Evolutionary conservation across 768 basidiomycete genomes (phyloP), one percentile per base, ranked within the genome.

Genomic region (Auricularia heimuer): DNA sequence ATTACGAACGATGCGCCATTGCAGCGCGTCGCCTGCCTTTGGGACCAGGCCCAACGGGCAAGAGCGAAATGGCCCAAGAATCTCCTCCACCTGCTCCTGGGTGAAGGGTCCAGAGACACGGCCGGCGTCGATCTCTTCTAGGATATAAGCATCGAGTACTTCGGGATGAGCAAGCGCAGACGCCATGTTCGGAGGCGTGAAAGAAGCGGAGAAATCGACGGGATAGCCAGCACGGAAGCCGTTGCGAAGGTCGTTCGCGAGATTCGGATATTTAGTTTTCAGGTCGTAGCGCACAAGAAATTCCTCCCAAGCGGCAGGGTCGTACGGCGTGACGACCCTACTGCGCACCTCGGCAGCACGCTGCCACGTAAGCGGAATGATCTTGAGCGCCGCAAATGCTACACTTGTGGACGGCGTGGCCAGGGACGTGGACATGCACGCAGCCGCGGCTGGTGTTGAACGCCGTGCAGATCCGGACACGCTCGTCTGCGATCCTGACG

Each of bases 11-110:
- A 60, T 35, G 56, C 56, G 56, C 56, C 56, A 60, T 24, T 60
- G 24, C 29, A 60, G 56, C 56, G 56, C 56, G 24, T 60, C 56
- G 24, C 56, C 56, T 7, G 56, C 56, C 56, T 60, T 60, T 8
- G 56, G 56, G 16, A 60, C 56, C 56, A 60, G 56, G 56, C 56
- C 56, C 56, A 60, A 24, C 56, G 56, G 56, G 29, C 56, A 60
- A 24, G 56, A 29, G 33, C 33, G 33, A 16, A 60, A 60, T 14
- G 56, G 56, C 7, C 56, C 56, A 8, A 60, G 56, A 7, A 60
- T 35, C 56, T 60, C 16, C 24, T 60, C 56, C 21, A 60, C 56
- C 34, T 60, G 56, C 4, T 35, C 56, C 34, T 60, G 12, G 6
- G 56, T 29, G 24, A 60, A 35, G 21, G 56, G 56, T 6, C 56